Evolutionary conservation across 106 monocot species (phyloP).

Genomic region (Acanthochlamys bracteata): DNA sequence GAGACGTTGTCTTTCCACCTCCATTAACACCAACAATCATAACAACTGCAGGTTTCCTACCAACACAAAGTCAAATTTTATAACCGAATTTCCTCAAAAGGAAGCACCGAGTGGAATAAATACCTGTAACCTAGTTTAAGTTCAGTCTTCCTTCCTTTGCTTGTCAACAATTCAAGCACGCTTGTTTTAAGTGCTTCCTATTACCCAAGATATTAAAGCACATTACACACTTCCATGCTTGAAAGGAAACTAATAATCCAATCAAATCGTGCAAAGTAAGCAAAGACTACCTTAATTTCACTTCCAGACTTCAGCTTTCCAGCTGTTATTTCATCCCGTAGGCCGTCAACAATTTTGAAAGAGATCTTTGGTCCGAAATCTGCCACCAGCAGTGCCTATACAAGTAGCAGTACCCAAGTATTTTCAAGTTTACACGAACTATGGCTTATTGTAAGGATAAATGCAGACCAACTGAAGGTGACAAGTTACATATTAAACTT

Average conservation of each 20-base stretch:
- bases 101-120: not conserved
- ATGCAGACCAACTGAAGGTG: no score
- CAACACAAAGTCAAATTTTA: slow-evolving; percentile 4
- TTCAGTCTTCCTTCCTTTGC: slow-evolving; percentile 61
- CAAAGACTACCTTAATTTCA: slow-evolving; percentile 61
- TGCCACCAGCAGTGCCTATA: slow-evolving; percentile 72
- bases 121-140: slow-evolving; percentile 89
- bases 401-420: not conserved
- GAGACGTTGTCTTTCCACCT: slow-evolving; percentile 92
- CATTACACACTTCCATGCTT: no score
- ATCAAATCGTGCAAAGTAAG: no score
- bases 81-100: not conserved
- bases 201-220: no score
- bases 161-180: slow-evolving; percentile 61
- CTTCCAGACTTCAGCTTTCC: slow-evolving; percentile 86
- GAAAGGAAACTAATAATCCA: no score
- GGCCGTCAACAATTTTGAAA: slow-evolving; percentile 70
- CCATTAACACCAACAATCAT: slow-evolving; percentile 99
- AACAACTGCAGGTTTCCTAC: slow-evolving; percentile 91
- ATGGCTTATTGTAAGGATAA: no score
- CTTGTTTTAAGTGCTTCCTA: slow-evolving; percentile 77
- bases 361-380: slow-evolving; percentile 95
- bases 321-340: slow-evolving; percentile 60
- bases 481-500: no score
- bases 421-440: no score